phyloP scores from a whole-genome alignment of 108 stramenopile genomes.

The Fragilaria crotonensis region DNA sequence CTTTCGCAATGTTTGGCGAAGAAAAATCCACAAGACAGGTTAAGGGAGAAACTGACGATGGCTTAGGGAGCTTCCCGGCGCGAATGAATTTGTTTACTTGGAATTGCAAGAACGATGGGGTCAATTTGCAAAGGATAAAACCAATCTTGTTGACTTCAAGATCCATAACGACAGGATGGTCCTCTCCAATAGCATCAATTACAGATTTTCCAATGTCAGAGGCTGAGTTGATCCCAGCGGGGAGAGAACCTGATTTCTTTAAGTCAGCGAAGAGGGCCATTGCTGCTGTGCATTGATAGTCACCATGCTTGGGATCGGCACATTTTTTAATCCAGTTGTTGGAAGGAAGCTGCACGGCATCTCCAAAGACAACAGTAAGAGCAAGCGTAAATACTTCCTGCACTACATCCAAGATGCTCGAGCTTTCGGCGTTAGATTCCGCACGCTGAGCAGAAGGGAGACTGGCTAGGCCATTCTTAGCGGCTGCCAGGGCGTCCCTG shows the following conservation, averaged over 20 bases:
- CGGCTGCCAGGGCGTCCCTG: constrained; percentile 18
- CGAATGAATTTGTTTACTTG: constrained; percentile 32
- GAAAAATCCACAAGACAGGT: constrained; percentile 96
- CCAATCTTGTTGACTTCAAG: constrained; percentile 66
- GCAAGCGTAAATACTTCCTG: constrained; percentile 7
- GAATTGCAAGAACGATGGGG: constrained; percentile 35
- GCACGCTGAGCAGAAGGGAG: constrained; percentile 5
- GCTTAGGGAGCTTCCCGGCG: constrained; percentile 33
- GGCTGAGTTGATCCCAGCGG: constrained; percentile 45
- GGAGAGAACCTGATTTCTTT: constrained; percentile 51
- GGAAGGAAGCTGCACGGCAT: constrained; percentile 4
- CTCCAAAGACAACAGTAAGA: constrained; percentile 5
- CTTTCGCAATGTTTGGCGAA: constrained; percentile 99
- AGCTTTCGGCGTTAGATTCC: constrained; percentile 26
- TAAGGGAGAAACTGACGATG: constrained; percentile 23
- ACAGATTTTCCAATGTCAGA: constrained; percentile 72
- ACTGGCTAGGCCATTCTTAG: constrained; percentile 22
- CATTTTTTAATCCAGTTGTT: constrained; percentile 49
- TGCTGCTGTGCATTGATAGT: constrained; percentile 97
- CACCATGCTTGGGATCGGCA: constrained; percentile 78
- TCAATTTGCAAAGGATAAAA: constrained; percentile 73
- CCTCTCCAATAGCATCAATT: constrained; percentile 43
- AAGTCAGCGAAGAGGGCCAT: constrained; percentile 90
- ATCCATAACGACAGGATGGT: constrained; percentile 51
- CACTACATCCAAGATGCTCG: constrained; percentile 38